These are phyloP conservation scores for Fusarium tjaetaba DNA, from an alignment of 2,329 filamentous ascomycete genomes.

Conservation along the genomic window DNA sequence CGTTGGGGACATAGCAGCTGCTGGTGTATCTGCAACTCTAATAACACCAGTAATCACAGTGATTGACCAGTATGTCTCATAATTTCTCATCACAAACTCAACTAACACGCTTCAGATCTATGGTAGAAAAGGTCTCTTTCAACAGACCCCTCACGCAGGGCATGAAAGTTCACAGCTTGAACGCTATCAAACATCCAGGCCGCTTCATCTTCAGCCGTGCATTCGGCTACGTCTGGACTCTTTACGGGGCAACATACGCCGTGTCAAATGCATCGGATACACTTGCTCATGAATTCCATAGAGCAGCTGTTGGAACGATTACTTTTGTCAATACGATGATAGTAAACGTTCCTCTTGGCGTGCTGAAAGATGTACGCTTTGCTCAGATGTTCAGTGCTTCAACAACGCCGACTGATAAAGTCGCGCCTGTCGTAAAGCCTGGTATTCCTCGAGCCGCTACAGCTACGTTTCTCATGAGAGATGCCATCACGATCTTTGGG, in stretches of 20 bases:
- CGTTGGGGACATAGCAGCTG: conserved; percentile 40
- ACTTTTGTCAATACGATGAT: conserved; percentile 44
- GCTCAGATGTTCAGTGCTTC: conserved; percentile 43
- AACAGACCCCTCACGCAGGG: conserved; percentile 29
- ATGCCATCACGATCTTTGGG: conserved; percentile 47
- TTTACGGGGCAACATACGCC: conserved; percentile 45
- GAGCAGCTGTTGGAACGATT: conserved; percentile 39
- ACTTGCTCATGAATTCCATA: conserved; percentile 36
- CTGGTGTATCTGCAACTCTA: conserved; percentile 41
- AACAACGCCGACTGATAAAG: background rate
- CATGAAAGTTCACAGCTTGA: conserved; percentile 14
- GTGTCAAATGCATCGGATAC: conserved; percentile 45
- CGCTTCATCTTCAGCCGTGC: conserved; percentile 40
- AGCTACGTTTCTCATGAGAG: conserved; percentile 43
- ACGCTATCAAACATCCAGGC: conserved; percentile 34
- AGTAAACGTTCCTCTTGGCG: conserved; percentile 47
- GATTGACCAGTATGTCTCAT: conserved; percentile 39
- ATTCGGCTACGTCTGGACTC: conserved; percentile 44
- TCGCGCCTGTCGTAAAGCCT: conserved; percentile 5
- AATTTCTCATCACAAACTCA: fast-evolving
- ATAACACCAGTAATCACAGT: conserved; percentile 44
- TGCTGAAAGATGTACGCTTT: conserved; percentile 47
- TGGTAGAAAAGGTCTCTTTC: conserved; percentile 39
- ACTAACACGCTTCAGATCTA: conserved; percentile 14
- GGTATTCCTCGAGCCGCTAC: conserved; percentile 40